A percentile compares a stretch with the other conserved stretches of the same genome.
Conservation (phyloP, 1,139 yeast genomes). For the Suhomyces kunorum region DNA sequence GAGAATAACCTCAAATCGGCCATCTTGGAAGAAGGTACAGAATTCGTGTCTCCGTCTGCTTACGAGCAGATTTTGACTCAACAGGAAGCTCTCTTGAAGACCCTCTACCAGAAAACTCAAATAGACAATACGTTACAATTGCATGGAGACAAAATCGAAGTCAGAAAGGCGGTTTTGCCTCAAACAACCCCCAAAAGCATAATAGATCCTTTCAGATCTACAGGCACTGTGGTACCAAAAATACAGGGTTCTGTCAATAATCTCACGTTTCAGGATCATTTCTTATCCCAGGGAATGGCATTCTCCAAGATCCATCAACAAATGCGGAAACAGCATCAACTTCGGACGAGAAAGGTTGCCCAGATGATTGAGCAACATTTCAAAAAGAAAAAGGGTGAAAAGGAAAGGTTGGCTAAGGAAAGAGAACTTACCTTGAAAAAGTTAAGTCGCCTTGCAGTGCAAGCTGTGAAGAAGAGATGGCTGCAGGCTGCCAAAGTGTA, state of each 20-base stretch:
- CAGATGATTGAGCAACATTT: slow-evolving; percentile 85
- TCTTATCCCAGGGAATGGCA: slow-evolving; percentile 72
- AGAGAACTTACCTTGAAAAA: slow-evolving; percentile 65
- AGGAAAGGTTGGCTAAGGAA: slow-evolving; percentile 74
- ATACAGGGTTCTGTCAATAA: slow-evolving; percentile 43
- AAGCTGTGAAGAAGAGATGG: slow-evolving; percentile 92
- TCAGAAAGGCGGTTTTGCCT: slow-evolving; percentile 48
- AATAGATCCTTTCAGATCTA: slow-evolving; percentile 43
- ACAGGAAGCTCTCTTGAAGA: slow-evolving; percentile 33
- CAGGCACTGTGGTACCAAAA: slow-evolving; percentile 42
- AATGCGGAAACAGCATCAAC: slow-evolving; percentile 61
- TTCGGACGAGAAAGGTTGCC: slow-evolving; percentile 73
- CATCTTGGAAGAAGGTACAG: slow-evolving; percentile 44
- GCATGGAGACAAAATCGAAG: slow-evolving; percentile 46
- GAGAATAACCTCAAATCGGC: slow-evolving; percentile 47
- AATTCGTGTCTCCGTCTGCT: slow-evolving; percentile 39
- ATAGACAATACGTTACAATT: slow-evolving; percentile 42
- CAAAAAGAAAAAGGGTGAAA: slow-evolving; percentile 83
- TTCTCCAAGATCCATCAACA: slow-evolving; percentile 74
- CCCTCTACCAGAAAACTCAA: slow-evolving; percentile 34
- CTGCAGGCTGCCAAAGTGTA: slow-evolving; percentile 83
- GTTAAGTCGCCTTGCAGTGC: slow-evolving; percentile 76
- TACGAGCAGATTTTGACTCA: slow-evolving; percentile 33
- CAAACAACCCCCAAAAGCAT: slow-evolving; percentile 43
- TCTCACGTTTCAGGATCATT: slow-evolving; percentile 67